Conservation (phyloP, 768 basidiomycete species). For the Tricholoma bakamatsutake region DNA sequence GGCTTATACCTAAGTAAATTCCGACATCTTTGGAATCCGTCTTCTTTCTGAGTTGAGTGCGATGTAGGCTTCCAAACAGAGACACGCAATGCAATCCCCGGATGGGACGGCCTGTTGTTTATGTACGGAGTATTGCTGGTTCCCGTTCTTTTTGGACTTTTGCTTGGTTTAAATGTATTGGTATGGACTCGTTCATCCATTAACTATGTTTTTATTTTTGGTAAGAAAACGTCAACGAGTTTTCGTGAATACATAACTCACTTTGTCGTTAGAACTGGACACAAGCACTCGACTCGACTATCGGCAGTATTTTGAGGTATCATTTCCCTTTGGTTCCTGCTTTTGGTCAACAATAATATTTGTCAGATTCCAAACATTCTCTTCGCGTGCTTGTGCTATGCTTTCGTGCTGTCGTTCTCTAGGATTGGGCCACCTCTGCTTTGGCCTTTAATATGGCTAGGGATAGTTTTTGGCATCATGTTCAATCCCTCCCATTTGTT, state of each 20-base stretch:
- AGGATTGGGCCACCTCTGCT: slow-evolving; percentile 62
- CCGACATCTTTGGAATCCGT: background rate
- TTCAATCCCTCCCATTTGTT: slow-evolving; percentile 72
- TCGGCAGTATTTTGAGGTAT: slow-evolving; percentile 62
- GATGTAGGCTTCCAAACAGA: slow-evolving; percentile 49
- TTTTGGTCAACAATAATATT: slow-evolving; percentile 3
- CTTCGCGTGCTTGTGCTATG: slow-evolving; percentile 63
- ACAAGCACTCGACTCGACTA: slow-evolving; percentile 67
- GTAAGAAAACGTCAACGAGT: slow-evolving; percentile 39
- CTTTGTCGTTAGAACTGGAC: slow-evolving; percentile 50
- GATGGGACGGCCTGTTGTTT: slow-evolving; percentile 69
- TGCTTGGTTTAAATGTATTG: slow-evolving; percentile 77
- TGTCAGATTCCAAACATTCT: slow-evolving; percentile 69
- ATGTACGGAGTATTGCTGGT: slow-evolving; percentile 72
- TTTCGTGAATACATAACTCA: slow-evolving; percentile 76
- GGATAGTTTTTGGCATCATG: slow-evolving; percentile 48
- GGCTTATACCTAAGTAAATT: slow-evolving; percentile 57
- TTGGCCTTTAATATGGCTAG: slow-evolving; percentile 84
- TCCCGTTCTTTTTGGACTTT: slow-evolving; percentile 66
- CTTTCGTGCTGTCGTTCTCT: slow-evolving; percentile 81
- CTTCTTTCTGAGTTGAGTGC: background rate
- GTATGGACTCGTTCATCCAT: slow-evolving; percentile 75
- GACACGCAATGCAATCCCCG: slow-evolving; percentile 50
- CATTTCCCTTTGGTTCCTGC: slow-evolving; percentile 4
- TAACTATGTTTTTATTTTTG: slow-evolving; percentile 88